Conservation (phyloP, 768 basidiomycete genomes). For the Lyophyllum shimeji region DNA sequence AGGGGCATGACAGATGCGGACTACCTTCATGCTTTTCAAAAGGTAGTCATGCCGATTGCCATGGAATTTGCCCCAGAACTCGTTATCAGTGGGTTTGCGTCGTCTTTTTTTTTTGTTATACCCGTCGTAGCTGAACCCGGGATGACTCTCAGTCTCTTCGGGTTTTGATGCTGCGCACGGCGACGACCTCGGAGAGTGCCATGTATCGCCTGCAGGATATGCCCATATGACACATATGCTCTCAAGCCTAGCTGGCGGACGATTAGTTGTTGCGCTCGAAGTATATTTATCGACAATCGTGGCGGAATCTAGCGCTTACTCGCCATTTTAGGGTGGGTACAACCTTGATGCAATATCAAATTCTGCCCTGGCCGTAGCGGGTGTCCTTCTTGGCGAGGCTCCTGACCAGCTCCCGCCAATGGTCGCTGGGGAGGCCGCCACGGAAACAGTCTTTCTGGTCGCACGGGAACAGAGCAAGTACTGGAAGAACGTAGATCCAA, state of each 20-base stretch:
- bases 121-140: not conserved
- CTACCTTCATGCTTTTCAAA: slow-evolving; percentile 95
- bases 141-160: slow-evolving; percentile 72
- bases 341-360: slow-evolving; percentile 85
- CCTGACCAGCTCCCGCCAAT: slow-evolving; percentile 75
- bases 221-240: slow-evolving; percentile 99
- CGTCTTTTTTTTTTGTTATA: not conserved
- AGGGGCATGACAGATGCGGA: slow-evolving; percentile 91
- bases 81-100: slow-evolving; percentile 75
- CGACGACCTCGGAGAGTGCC: slow-evolving; percentile 88
- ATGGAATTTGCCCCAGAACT: slow-evolving; percentile 95
- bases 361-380: slow-evolving; percentile 85
- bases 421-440: slow-evolving; percentile 75
- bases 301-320: slow-evolving; percentile 1
- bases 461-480: slow-evolving; percentile 85
- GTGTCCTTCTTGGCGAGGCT: slow-evolving; percentile 85
- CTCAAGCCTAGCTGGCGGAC: slow-evolving; percentile 81
- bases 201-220: slow-evolving; percentile 89
- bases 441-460: slow-evolving; percentile 89
- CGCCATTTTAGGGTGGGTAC: slow-evolving; percentile 81
- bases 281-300: slow-evolving; percentile 39
- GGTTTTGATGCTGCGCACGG: slow-evolving; percentile 97
- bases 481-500: slow-evolving; percentile 87
- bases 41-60: slow-evolving; percentile 94
- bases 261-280: slow-evolving; percentile 91